These are phyloP conservation scores for Yarrowia sp. DNA, from an alignment of 805 yeast species.

Conservation along the genomic window DNA sequence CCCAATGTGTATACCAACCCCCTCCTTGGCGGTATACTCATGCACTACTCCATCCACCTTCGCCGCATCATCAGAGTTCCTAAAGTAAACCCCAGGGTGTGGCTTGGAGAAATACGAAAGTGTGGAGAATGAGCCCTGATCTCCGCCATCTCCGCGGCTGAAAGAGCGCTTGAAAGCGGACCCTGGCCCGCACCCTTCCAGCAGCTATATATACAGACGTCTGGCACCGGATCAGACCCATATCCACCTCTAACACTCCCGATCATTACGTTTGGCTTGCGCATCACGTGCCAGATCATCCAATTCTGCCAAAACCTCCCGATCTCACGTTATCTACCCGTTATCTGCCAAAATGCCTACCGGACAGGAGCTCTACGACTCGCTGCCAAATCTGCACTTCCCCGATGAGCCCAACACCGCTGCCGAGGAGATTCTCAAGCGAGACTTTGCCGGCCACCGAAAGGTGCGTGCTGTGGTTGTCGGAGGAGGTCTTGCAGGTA, in stretches of 20 bases:
- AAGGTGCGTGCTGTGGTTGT: conserved; percentile 41
- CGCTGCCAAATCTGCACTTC: conserved; percentile 22
- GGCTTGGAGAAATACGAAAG: conserved; percentile 28
- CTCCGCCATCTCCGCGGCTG: conserved; percentile 31
- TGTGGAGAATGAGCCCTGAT: conserved; percentile 14
- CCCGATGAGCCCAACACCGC: conserved; percentile 35
- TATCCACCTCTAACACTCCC: background rate
- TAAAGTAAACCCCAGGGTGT: background rate
- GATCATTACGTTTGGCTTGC: conserved; percentile 15
- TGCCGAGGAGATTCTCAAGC: conserved; percentile 28
- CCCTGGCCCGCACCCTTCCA: background rate
- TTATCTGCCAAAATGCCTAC: conserved; percentile 14
- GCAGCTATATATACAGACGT: background rate
- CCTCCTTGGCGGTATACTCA: background rate
- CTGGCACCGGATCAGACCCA: background rate
- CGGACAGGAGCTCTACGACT: conserved; percentile 31
- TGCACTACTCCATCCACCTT: conserved; percentile 21
- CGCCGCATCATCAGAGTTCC: conserved; percentile 2
- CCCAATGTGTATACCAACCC: too few species aligned
- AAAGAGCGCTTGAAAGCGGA: background rate
- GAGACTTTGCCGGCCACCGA: conserved; percentile 32
- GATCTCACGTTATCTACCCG: background rate
- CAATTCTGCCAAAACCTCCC: background rate
- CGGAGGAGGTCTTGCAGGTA: conserved; percentile 48
- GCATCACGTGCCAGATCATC: conserved; percentile 24